phyloP scores from a whole-genome alignment of 2,329 filamentous ascomycete species.

The Hysterium pulicare region DNA sequence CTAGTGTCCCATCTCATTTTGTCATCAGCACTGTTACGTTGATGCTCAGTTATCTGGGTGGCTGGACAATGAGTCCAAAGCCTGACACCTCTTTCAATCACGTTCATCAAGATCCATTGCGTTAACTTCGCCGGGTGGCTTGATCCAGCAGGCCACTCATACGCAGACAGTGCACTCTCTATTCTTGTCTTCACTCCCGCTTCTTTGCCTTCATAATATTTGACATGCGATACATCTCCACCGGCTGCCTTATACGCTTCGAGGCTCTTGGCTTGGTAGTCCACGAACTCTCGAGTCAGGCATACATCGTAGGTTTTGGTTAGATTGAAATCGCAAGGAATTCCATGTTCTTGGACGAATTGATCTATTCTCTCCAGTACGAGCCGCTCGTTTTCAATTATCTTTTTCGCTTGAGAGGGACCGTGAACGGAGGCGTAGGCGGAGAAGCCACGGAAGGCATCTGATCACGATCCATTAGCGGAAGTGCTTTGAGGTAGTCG shows the following conservation, averaged over 20 bases:
- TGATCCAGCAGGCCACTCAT: constrained; percentile 51
- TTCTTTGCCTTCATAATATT: constrained; percentile 39
- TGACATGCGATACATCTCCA: constrained; percentile 44
- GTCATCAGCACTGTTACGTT: background rate
- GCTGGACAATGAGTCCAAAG: constrained; percentile 47
- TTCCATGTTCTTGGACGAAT: constrained; percentile 42
- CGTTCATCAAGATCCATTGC: constrained; percentile 45
- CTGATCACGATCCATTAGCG: constrained; percentile 43
- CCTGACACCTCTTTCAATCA: constrained; percentile 37
- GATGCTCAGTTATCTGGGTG: constrained; percentile 17
- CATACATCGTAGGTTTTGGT: constrained; percentile 50
- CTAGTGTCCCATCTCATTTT: background rate
- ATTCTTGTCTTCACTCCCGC: constrained; percentile 39
- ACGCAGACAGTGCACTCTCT: constrained; percentile 41
- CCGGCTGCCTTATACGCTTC: constrained; percentile 41
- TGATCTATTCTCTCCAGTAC: constrained; percentile 40
- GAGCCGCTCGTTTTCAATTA: constrained; percentile 44
- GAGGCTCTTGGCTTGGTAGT: constrained; percentile 42
- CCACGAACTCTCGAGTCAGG: constrained; percentile 46
- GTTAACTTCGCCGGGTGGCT: constrained; percentile 50
- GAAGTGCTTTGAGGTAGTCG: too few relatives aligned
- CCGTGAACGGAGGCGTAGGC: constrained; percentile 44
- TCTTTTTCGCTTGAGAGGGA: constrained; percentile 44
- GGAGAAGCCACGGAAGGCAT: constrained; percentile 49
- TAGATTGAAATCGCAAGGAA: constrained; percentile 47